Base-by-base conservation (phyloP, 2,329 filamentous ascomycete species). In the Trichoderma lentiforme region DNA sequence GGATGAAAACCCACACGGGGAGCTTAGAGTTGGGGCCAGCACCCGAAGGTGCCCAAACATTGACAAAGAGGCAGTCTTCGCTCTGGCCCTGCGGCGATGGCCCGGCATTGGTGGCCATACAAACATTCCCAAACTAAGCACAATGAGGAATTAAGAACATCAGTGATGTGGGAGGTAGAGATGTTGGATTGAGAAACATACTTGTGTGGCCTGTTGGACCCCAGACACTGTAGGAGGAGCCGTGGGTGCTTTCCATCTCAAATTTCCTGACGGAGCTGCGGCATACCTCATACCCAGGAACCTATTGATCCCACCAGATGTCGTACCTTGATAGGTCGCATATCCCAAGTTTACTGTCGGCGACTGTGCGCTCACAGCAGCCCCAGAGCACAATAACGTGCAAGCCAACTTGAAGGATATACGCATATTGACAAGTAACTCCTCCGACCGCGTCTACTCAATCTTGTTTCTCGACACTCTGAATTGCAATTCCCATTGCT, bases 1-100 rank as follows among this genome's bases (percentile, higher is more conserved):
- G 80, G 8, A 85, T 80, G 81, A 82, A 86, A 21, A 85, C 78
- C 47, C 85, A 73, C 24, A 85, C 84, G 4, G 84, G 78, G 18
- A 72, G 65, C 57, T 83, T 84, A 58, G 79, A 78, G 0, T 74
- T 74, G 6, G 65, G 12, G 3, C 72, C 63, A 1, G 75, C 74
- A 1, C 61, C 68, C 0, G 76, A 73, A 1, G 80, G 80, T 1
- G 76, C 70, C 61, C 74, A 81, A 4, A 82, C 76, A 32, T 82
- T 80, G n/a, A 81, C 69, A 30, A 77, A 80, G 26, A 82, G 63
- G 28, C 80, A 82, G 30, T 82, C 79, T 57, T 82, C 80, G 32
- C 74, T 75, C 7, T 75, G 77, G 39, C 1, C 79, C 76, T 2
- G 75, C 69, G 70, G 61, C 8, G 56, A 61, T 58, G 53, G n/a